These are phyloP conservation scores for Komagataella kurtzmanii DNA, from an alignment of 805 yeast species.

Conservation along the genomic window DNA sequence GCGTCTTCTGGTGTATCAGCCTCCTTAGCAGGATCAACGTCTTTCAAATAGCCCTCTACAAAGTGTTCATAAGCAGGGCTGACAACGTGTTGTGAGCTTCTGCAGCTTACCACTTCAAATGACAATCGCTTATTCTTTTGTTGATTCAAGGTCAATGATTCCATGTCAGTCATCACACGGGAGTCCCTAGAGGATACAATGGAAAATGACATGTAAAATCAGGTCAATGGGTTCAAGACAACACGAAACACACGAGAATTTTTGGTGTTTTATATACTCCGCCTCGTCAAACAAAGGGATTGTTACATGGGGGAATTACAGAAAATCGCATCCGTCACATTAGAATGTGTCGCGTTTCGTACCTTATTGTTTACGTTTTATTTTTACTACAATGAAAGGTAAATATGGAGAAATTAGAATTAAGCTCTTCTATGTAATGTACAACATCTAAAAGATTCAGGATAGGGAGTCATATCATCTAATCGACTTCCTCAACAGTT, in stretches of 20 bases:
- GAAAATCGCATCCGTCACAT: background rate
- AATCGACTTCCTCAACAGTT: constrained; percentile 70
- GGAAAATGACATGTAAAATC: background rate
- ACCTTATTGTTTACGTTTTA: background rate
- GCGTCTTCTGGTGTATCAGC: background rate
- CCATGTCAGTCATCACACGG: background rate
- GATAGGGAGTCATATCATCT: background rate
- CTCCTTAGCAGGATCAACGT: background rate
- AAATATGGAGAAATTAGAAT: background rate
- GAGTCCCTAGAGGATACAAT: background rate
- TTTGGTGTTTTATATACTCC: background rate
- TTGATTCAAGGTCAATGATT: background rate
- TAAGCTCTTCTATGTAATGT: background rate
- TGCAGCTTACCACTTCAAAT: background rate
- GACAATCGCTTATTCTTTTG: background rate
- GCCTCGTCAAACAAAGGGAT: background rate
- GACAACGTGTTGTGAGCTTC: background rate
- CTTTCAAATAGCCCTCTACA: background rate
- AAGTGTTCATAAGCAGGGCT: background rate
- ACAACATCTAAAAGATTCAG: background rate
- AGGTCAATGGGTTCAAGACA: background rate
- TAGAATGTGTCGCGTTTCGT: background rate
- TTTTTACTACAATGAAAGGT: background rate
- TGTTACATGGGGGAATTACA: background rate
- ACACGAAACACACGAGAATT: background rate